Conservation (phyloP, 257 asterid species). For the Solanum boliviense region DNA sequence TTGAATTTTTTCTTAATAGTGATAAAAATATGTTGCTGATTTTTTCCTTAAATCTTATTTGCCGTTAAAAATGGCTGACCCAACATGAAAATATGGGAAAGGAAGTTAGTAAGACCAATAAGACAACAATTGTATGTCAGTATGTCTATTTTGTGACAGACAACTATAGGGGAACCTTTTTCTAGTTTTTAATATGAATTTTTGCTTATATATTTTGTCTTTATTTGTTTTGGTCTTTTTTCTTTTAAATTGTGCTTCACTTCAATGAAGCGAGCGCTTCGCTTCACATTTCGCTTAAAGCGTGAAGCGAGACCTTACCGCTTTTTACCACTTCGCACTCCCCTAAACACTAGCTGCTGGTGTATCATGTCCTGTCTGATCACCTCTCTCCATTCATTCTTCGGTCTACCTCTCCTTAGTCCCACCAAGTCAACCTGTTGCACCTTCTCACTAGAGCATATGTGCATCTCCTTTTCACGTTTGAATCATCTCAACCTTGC, state of each 20-base stretch:
- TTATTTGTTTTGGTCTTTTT: not conserved
- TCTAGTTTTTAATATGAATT: not conserved
- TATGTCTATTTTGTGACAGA: not conserved
- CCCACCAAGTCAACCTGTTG: not conserved
- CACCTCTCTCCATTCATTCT: not conserved
- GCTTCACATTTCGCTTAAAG: too few relatives aligned
- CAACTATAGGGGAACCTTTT: not conserved
- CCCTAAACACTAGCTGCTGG: not conserved
- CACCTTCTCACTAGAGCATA: not conserved
- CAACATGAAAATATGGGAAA: not conserved
- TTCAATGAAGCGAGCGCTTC: not conserved
- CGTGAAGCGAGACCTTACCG: not conserved
- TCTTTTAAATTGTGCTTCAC: not conserved
- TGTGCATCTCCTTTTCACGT: not conserved
- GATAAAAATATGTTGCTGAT: not conserved
- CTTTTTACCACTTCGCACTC: not conserved
- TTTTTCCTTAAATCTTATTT: not conserved
- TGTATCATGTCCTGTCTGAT: not conserved
- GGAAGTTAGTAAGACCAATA: not conserved
- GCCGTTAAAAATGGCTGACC: not conserved
- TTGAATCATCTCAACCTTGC: not conserved
- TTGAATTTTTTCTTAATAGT: not conserved
- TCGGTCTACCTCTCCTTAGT: not conserved
- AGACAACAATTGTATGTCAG: not conserved
- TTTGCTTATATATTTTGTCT: not conserved